phyloP scores from a whole-genome alignment of 2,329 filamentous ascomycete genomes.

The Fusarium dlaminii region DNA sequence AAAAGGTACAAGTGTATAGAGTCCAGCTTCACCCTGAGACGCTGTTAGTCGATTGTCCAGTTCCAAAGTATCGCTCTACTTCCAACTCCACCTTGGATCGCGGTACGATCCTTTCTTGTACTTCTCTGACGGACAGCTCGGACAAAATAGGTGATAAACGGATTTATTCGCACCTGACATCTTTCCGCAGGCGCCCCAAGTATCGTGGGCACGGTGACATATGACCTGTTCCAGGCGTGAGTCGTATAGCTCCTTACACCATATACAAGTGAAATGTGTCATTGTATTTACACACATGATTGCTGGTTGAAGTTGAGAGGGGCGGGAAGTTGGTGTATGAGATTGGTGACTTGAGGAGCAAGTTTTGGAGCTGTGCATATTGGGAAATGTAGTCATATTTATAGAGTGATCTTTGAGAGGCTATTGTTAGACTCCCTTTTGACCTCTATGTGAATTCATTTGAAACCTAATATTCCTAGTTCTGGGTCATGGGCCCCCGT shows the following conservation, averaged over 20 bases:
- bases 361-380: not conserved
- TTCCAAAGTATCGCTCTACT: not conserved
- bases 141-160: not conserved
- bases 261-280: not conserved
- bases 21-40: not conserved
- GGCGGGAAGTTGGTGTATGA: not conserved
- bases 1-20: not conserved
- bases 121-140: not conserved
- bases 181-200: not conserved
- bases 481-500: not conserved
- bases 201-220: not conserved
- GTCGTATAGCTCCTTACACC: not conserved
- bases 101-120: not conserved
- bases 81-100: not conserved
- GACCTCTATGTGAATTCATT: not conserved
- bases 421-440: not conserved
- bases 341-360: not conserved
- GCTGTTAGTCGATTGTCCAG: not conserved
- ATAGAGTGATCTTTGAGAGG: no score
- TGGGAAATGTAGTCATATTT: not conserved
- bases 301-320: not conserved
- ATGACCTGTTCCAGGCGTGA: not conserved
- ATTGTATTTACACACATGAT: not conserved
- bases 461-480: not conserved
- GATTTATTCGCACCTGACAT: not conserved